These are phyloP conservation scores for Neurospora hispaniola DNA, from an alignment of 495 filamentous ascomycete genomes.

Conservation along the genomic window DNA sequence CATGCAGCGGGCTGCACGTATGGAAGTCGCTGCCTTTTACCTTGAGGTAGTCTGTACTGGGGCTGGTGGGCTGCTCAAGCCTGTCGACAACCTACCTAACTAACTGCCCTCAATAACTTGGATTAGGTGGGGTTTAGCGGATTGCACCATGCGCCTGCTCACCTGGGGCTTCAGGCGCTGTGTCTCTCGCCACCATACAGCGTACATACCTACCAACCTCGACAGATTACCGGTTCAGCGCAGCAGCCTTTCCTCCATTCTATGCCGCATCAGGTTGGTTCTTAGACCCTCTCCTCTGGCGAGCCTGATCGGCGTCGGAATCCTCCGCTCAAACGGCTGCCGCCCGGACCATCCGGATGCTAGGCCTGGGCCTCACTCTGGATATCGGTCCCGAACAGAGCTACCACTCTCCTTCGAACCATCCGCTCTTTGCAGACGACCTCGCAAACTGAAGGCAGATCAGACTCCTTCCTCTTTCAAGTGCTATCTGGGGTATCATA, in stretches of 20 bases:
- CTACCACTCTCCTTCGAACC: background rate
- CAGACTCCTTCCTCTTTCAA: background rate
- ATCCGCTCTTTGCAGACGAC: too few relatives aligned
- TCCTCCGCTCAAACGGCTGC: background rate
- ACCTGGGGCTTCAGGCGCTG: background rate
- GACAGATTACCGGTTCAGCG: background rate
- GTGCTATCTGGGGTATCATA: too few relatives aligned
- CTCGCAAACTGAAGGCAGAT: background rate
- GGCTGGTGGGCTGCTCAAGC: background rate
- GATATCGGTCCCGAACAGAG: background rate
- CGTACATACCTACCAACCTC: background rate
- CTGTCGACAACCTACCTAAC: background rate
- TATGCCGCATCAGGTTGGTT: background rate
- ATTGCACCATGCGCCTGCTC: background rate
- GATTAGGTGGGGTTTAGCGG: background rate
- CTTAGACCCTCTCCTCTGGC: background rate
- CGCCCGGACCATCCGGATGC: background rate
- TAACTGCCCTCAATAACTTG: background rate
- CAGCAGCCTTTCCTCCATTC: background rate
- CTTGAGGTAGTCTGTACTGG: too few relatives aligned
- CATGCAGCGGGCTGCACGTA: background rate
- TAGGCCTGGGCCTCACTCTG: background rate
- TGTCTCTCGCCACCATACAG: background rate
- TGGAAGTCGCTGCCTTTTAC: background rate
- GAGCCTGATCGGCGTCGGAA: background rate